phyloP scores from a whole-genome alignment of 2,329 filamentous ascomycete species.

The Nemania bipapillata region DNA sequence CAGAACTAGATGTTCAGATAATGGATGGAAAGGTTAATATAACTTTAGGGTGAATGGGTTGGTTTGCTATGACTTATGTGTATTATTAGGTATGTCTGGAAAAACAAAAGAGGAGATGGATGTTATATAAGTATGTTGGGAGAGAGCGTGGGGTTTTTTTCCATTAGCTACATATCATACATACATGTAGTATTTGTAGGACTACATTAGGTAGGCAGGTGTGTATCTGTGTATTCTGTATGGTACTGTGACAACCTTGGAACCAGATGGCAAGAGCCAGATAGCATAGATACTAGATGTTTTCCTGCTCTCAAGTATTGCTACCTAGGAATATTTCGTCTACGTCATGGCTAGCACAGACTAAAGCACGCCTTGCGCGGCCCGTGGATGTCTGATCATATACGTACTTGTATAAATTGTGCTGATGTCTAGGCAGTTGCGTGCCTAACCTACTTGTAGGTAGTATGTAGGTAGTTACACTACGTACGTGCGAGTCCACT shows the following conservation, averaged over 20 bases:
- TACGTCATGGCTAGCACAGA: slow-evolving; percentile 32
- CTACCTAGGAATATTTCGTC: not conserved
- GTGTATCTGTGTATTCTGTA: too few species aligned
- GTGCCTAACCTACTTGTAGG: too few species aligned
- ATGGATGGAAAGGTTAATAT: not conserved
- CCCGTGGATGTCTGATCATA: not conserved
- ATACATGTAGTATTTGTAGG: too few species aligned
- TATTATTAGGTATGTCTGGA: slow-evolving; percentile 3
- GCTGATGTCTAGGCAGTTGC: not conserved
- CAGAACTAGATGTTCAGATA: not conserved
- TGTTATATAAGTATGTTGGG: not conserved
- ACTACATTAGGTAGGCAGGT: too few species aligned
- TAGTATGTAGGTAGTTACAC: too few species aligned
- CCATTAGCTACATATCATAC: slow-evolving; percentile 9
- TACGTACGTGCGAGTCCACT: too few species aligned
- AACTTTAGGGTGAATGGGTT: not conserved
- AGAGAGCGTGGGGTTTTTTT: slow-evolving; percentile 33
- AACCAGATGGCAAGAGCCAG: slow-evolving; percentile 7
- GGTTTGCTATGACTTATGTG: not conserved
- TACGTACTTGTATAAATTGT: not conserved
- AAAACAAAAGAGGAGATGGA: not conserved
- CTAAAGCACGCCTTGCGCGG: slow-evolving; percentile 13
- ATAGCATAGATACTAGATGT: not conserved
- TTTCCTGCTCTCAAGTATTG: slow-evolving; percentile 1
- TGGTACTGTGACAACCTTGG: not conserved